Percentiles rank a stretch among this genome's conserved stretches.
These are phyloP conservation scores for Oryza punctata DNA, from an alignment of 176 grass and related monocot species.

Conservation along the genomic window DNA sequence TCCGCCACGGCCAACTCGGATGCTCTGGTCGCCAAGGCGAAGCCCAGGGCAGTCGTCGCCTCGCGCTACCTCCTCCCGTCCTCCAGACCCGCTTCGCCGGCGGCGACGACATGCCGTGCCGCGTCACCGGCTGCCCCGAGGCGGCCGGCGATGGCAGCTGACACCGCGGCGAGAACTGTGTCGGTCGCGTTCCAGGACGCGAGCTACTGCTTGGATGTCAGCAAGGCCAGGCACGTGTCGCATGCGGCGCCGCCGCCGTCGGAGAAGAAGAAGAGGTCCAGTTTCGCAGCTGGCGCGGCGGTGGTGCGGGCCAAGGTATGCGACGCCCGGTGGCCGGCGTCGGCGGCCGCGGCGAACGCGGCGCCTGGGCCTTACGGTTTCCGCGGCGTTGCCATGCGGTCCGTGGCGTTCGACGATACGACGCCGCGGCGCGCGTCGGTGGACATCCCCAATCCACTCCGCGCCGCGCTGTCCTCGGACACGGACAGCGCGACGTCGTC, in stretches of 20 bases:
- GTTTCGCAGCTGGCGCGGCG: neutral
- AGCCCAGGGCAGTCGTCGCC: constrained; percentile 15
- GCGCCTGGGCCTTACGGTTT: neutral
- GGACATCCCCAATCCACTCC: constrained; percentile 35
- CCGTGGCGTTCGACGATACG: constrained; percentile 37
- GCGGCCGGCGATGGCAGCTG: neutral
- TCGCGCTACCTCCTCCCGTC: constrained; percentile 36
- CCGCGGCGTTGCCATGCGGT: constrained; percentile 17
- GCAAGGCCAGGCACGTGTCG: constrained; percentile 39
- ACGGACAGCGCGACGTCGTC: constrained; percentile 61
- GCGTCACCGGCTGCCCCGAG: neutral
- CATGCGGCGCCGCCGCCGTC: neutral
- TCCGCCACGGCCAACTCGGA: neutral
- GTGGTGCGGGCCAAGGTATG: neutral
- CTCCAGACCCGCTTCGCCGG: constrained; percentile 12
- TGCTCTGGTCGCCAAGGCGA: neutral
- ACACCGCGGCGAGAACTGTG: constrained; percentile 47
- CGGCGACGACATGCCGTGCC: neutral
- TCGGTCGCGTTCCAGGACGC: constrained; percentile 76
- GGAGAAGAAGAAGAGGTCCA: constrained; percentile 11
- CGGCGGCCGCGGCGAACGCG: constrained; percentile 32
- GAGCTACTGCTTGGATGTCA: constrained; percentile 49
- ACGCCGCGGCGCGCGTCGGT: constrained; percentile 43
- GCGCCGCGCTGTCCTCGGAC: constrained; percentile 15
- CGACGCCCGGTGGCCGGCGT: constrained; percentile 36